phyloP scores from a whole-genome alignment of 768 basidiomycete species.

The Termitomyces sp. region DNA sequence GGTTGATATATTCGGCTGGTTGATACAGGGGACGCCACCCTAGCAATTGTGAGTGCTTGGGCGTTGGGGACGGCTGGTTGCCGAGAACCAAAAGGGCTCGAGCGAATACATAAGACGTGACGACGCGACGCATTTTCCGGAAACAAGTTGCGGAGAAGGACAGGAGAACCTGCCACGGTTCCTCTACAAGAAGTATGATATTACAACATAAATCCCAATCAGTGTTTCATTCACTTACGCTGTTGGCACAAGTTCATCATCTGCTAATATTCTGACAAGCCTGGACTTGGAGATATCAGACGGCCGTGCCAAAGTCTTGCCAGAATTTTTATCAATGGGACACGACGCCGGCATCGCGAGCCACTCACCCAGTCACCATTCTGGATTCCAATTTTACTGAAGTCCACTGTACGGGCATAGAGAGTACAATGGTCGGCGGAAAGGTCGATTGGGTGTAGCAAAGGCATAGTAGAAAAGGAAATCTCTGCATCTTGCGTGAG shows the following conservation, averaged over 20 bases:
- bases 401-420: conserved; percentile 61
- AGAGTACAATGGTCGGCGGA: conserved; percentile 53
- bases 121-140: conserved; percentile 23
- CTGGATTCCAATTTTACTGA: conserved; percentile 64
- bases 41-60: conserved; percentile 66
- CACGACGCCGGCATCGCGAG: conserved; percentile 1
- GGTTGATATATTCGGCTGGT: conserved; percentile 63
- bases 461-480: conserved; percentile 28
- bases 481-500: conserved; percentile 17
- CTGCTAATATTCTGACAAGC: conserved; percentile 56
- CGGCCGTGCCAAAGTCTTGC: conserved; percentile 53
- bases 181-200: conserved; percentile 31
- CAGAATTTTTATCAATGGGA: conserved; percentile 11
- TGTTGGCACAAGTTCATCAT: conserved; percentile 40
- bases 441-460: conserved; percentile 31
- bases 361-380: conserved; percentile 74
- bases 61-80: conserved; percentile 68
- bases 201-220: neutral
- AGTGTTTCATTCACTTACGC: conserved; percentile 28
- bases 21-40: conserved; percentile 76
- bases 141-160: conserved; percentile 54
- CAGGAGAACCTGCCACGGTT: conserved; percentile 41
- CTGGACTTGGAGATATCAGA: conserved; percentile 37
- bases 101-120: conserved; percentile 35
- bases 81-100: conserved; percentile 61